Percentiles rank a stretch among this genome's conserved stretches.
Conservation (phyloP, 768 basidiomycete genomes). For the Leccinum pellstonianum region DNA sequence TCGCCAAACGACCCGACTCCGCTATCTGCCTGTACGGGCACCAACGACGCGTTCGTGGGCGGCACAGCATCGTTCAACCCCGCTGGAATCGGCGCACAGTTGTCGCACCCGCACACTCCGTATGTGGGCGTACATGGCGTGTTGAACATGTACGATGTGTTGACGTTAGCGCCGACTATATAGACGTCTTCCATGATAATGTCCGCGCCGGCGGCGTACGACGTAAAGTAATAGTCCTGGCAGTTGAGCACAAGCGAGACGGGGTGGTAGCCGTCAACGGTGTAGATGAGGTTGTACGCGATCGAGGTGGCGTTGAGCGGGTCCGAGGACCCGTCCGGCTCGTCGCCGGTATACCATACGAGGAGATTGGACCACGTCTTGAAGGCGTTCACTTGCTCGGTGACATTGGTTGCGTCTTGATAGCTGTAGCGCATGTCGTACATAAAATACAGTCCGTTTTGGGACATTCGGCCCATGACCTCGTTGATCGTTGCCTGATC, state of each 20-base stretch:
- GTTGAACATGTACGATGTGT: conserved; percentile 56
- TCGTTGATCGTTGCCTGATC: conserved; percentile 41
- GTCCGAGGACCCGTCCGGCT: conserved; percentile 68
- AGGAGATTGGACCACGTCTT: conserved; percentile 67
- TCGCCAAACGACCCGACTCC: conserved; percentile 52
- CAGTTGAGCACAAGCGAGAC: conserved; percentile 64
- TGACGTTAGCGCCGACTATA: conserved; percentile 54
- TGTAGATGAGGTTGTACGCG: conserved; percentile 58
- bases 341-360: conserved; percentile 71
- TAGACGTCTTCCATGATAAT: conserved; percentile 65
- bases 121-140: conserved; percentile 63
- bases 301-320: conserved; percentile 53
- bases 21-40: conserved; percentile 20
- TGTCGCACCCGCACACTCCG: conserved; percentile 73
- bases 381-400: conserved; percentile 63
- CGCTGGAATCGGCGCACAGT: conserved; percentile 45
- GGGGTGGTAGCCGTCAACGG: conserved; percentile 65
- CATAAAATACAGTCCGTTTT: conserved; percentile 65
- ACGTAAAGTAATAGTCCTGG: conserved; percentile 60
- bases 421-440: conserved; percentile 80
- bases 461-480: conserved; percentile 67
- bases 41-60: conserved; percentile 20
- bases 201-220: conserved; percentile 62
- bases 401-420: conserved; percentile 57
- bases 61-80: conserved; percentile 39